Base-by-base conservation (phyloP, 1,284 basidiomycete species). In the Melanopsichium pennsylvanicum region DNA sequence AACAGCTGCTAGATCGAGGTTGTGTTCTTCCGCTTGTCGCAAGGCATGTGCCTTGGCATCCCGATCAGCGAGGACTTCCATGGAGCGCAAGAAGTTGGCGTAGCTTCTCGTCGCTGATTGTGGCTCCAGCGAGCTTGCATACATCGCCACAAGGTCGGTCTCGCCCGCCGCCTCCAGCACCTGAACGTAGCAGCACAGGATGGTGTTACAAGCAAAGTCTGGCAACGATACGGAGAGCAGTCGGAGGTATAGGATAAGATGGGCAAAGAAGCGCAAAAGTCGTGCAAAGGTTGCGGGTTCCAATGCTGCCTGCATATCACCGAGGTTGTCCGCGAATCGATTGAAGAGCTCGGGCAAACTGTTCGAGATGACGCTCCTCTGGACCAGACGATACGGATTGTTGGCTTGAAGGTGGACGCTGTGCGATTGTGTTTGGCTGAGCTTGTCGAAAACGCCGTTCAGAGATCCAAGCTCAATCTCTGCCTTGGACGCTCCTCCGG, bases 181-280 rank as follows among this genome's bases (percentile, higher is more conserved):
- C 63, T 87, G 87, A 3, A 97, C 87, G 78, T 98, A 98, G 0
- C 90, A 88, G 75, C 94, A 90, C 27, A 98, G 83, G 48, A 98
- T 92, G 21, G 86, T 82, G 75, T 95, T 92, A 35, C 73, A 71
- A 0, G 88, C 89, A 0, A 90, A 87, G 11, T 88, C 67, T 5
- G 71, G 63, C 33, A 76, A 49, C 6, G 68, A 58, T 26, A 68
- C 48, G 55, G 90, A 88, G 36, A 97, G 89, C 81, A 93, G 86
- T 50, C 90, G 88, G 2, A 97, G 85, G 81, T 90, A 93, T 16
- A 98, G 87, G 63, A 92, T 92, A n/a, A 97, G 84, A 76, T 98
- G 95, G 0, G 93, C 89, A 78, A 96, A 97, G 85, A 99, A 98
- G 21, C 94, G 90, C 22, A 86, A 71, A 16, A 86, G 76, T 11